Base-by-base conservation (phyloP, 2,329 filamentous ascomycete species). In the Penicillium frequentans region DNA sequence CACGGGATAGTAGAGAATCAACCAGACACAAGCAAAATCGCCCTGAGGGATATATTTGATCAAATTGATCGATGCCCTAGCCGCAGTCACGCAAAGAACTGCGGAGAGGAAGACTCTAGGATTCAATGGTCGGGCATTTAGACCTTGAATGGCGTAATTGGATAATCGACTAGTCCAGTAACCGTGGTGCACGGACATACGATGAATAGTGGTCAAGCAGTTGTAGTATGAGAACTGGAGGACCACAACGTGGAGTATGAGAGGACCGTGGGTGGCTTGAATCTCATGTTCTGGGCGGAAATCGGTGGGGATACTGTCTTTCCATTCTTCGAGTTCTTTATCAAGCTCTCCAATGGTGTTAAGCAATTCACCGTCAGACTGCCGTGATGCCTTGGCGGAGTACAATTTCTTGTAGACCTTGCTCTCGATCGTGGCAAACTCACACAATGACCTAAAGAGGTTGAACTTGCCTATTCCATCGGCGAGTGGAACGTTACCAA, bases 261-360 rank as follows among this genome's bases (percentile, higher is more conserved):
- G 82, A 1, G 93, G 93, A 0, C 92, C 96, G 73, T 97, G 91
- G 0, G 89, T 90, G 0, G 91, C 91, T 73, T 92, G 93, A 74
- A 99, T 98, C 74, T 97, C 93, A 71, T 97, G 88, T 74, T 98
- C 95, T 0, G 95, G 95, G n/a, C 95, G 86, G 77, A 97, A 98
- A 69, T 98, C 95, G 56, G 96, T 84, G 2, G 95, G 93, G 53
- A 99, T 98, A 51, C 84, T 86, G 70, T 98, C 93, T 79, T 98
- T 98, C 95, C 95, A 99, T 53, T 91, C 88, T 72, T 99, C 95
- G 4, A 99, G 77, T 67, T 92, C 86, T 68, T 86, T 88, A 71
- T 99, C 95, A 10, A 99, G 84, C 70, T 98, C 93, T 47, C 95
- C 93, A 65, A 99, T 99, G 0, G 92, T 96, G 71, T 96, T 96